Conservation (phyloP, 2,329 filamentous ascomycete genomes). For the Claviceps pazoutovae region DNA sequence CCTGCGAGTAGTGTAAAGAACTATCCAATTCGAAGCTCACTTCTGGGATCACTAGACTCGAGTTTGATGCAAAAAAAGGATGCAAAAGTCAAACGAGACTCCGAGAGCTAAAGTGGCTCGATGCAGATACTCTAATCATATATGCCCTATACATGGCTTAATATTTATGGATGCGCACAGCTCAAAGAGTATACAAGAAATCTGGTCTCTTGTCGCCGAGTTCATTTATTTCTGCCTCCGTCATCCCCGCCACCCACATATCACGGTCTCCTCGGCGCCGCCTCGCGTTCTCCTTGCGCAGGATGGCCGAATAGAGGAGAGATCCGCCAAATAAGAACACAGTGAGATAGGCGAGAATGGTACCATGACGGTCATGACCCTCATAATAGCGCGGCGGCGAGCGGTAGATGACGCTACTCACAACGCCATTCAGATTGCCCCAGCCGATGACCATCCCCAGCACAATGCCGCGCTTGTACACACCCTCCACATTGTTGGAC, state of each 20-base stretch:
- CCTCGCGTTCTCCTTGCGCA: slow-evolving; percentile 55
- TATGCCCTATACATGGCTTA: too few relatives aligned
- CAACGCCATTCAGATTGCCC: slow-evolving; percentile 84
- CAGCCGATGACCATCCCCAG: slow-evolving; percentile 82
- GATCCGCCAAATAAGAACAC: slow-evolving; percentile 57
- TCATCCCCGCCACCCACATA: slow-evolving; percentile 49
- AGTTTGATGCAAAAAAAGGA: too few relatives aligned
- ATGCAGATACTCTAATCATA: too few relatives aligned
- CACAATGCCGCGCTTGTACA: slow-evolving; percentile 81
- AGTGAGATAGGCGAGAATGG: slow-evolving; percentile 60
- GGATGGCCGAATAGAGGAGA: slow-evolving; percentile 45
- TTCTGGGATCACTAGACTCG: too few relatives aligned
- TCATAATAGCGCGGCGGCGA: slow-evolving; percentile 50
- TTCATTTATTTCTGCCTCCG: slow-evolving; percentile 43
- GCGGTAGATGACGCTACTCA: slow-evolving; percentile 68
- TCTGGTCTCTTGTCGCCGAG: slow-evolving; percentile 59
- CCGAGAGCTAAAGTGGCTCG: too few relatives aligned
- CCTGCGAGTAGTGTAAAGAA: too few relatives aligned
- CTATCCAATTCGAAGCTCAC: too few relatives aligned
- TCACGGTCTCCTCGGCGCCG: slow-evolving; percentile 50
- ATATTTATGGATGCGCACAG: too few relatives aligned
- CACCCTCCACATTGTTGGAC: slow-evolving; percentile 77
- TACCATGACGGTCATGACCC: slow-evolving; percentile 63
- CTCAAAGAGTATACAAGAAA: slow-evolving; percentile 53
- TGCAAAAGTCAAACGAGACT: too few relatives aligned